Evolutionary conservation across 2,329 filamentous ascomycete genomes (phyloP).

Genomic region (Neonectria faginata): DNA sequence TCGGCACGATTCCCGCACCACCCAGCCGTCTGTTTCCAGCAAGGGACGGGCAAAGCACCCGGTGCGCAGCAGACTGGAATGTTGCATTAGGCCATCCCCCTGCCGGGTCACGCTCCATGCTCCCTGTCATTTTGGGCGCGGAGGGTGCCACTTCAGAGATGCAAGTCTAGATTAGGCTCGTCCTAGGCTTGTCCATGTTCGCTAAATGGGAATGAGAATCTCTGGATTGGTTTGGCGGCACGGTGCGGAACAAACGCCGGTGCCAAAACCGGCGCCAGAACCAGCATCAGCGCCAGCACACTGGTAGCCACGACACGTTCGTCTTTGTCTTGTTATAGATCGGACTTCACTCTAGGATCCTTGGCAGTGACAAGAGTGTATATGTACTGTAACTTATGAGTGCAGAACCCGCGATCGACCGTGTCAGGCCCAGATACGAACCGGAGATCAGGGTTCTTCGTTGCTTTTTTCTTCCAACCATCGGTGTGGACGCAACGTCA

Average conservation of each 20-base stretch:
- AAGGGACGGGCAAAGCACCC: constrained; percentile 19
- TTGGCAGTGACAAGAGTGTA: background rate
- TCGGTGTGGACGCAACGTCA: constrained; percentile 9
- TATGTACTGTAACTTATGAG: background rate
- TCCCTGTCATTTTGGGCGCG: constrained; percentile 5
- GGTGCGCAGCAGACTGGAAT: constrained; percentile 38
- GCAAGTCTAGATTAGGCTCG: constrained; percentile 9
- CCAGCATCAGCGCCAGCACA: constrained; percentile 2
- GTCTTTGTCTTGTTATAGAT: constrained; percentile 8
- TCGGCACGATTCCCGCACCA: constrained; percentile 23
- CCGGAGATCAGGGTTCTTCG: constrained; percentile 21
- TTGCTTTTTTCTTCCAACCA: constrained; percentile 23
- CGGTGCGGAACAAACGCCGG: constrained; percentile 13
- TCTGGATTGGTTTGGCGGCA: constrained; percentile 12
- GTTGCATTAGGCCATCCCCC: constrained; percentile 35
- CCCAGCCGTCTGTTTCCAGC: constrained; percentile 32
- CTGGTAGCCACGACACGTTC: background rate
- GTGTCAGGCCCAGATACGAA: constrained; percentile 20
- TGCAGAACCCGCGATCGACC: constrained; percentile 15
- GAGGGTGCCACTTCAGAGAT: constrained; percentile 10
- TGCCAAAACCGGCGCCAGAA: background rate
- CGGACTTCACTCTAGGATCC: background rate
- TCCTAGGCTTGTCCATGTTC: constrained; percentile 2
- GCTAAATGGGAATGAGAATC: constrained; percentile 1
- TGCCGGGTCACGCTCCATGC: constrained; percentile 8